Percentiles rank a stretch among this genome's conserved stretches.
Evolutionary conservation across 768 basidiomycete genomes (phyloP).

Genomic region (Omphalotus guepiniiformis): DNA sequence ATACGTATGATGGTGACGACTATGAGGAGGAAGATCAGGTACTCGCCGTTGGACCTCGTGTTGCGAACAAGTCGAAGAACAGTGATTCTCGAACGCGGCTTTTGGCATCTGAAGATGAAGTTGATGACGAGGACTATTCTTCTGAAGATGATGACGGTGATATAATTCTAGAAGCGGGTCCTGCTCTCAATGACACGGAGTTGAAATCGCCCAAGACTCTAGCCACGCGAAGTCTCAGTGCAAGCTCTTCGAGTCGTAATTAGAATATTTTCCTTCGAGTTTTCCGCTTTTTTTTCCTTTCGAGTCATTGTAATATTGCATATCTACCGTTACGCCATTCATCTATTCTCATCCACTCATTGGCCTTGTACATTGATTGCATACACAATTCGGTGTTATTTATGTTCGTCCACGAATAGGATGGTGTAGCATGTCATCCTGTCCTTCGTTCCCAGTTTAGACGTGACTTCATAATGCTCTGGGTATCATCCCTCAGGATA

Average conservation of each 20-base stretch:
- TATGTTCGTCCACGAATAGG: no score
- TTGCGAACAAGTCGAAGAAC: slow-evolving; percentile 36
- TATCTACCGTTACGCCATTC: no score
- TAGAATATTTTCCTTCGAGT: slow-evolving; percentile 4
- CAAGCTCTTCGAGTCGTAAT: background rate
- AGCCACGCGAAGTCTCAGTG: background rate
- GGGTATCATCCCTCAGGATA: no score
- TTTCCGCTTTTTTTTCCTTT: slow-evolving; percentile 26
- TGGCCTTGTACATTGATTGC: no score
- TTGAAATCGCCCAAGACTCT: slow-evolving; percentile 1
- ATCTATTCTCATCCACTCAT: no score
- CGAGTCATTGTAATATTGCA: no score
- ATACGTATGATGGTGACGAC: slow-evolving; percentile 22
- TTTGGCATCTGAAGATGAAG: slow-evolving; percentile 27
- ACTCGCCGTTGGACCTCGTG: slow-evolving; percentile 49
- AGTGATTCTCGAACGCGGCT: slow-evolving; percentile 24
- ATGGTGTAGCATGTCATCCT: no score
- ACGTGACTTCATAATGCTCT: no score
- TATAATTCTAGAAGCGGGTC: slow-evolving; percentile 72
- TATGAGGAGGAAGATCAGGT: slow-evolving; percentile 40
- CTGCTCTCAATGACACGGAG: slow-evolving; percentile 34
- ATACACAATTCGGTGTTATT: no score
- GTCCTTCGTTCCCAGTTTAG: no score
- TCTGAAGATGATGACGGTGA: slow-evolving; percentile 58
- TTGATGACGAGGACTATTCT: slow-evolving; percentile 34